Base-by-base conservation (phyloP, 2,329 filamentous ascomycete genomes). In the Botrytis medusae region DNA sequence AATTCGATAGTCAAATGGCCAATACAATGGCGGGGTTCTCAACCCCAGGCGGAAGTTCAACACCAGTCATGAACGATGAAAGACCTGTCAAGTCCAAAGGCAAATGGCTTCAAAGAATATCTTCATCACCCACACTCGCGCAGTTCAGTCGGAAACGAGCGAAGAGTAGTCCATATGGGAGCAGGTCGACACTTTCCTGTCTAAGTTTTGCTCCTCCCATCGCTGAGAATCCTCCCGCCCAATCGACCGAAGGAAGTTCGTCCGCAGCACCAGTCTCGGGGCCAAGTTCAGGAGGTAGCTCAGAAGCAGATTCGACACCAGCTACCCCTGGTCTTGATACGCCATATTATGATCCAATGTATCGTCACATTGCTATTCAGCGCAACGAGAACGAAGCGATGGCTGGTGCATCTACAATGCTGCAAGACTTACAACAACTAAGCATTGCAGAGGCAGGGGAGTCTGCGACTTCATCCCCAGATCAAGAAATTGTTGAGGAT, bases 41-140 rank as follows among this genome's bases (percentile, higher is more conserved):
- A 57, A 59, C 37, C 40, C 48, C 65, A 57, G 37, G 57, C 48
- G 65, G 54, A 69, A 59, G 51, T 40, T 7, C 40, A 64, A 40
- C 37, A 25, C 34, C 51, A n/a, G 22, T 12, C n/a, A 57, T 42
- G 65, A 57, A 69, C n/a, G 48, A 57, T 20, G 72, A 61, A 71
- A 69, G 59, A 40, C 75, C 77, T 59, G 76, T 78, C 12, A 76
- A 81, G 78, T 71, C 74, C 77, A 64, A 81, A 80, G 74, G 80
- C 78, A 42, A 75, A 63, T 75, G 77, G 37, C 75, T 82, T 2
- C 79, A 81, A 71, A 79, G 80, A 63, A 81, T 82, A 44, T 81
- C 80, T 6, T 82, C 81, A 6, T 81, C 81, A 1, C 79, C 80
- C 34, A 79, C 81, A 68, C 76, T 81, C 20, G 76, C 75, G 65